A percentile compares a stretch with the other conserved stretches of the same genome.
Evolutionary conservation across 106 monocot species (phyloP).

Genomic region (Platanthera zijinensis): DNA sequence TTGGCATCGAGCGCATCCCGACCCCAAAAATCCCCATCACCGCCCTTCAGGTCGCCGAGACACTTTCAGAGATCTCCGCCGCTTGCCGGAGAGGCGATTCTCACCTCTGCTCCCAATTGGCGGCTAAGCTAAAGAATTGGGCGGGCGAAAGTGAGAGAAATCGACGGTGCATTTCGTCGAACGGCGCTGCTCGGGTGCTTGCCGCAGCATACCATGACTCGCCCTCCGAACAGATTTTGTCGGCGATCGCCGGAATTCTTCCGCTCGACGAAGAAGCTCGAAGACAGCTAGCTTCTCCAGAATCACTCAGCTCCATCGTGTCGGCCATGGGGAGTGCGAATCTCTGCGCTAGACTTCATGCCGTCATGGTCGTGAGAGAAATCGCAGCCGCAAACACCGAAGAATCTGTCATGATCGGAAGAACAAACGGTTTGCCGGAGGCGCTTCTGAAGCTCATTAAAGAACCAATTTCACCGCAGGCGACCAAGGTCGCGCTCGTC

Average conservation of each 20-base stretch:
- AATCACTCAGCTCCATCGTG: slow-evolving; percentile 22
- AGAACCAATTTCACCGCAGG: slow-evolving; percentile 31
- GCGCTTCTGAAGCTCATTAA: slow-evolving; percentile 24
- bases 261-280: slow-evolving; percentile 22
- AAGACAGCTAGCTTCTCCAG: slow-evolving; percentile 7
- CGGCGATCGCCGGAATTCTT: slow-evolving; percentile 25
- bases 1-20: slow-evolving; percentile 40
- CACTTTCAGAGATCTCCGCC: slow-evolving; percentile 21
- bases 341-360: slow-evolving; percentile 22
- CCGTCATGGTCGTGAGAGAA: slow-evolving; percentile 25
- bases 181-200: slow-evolving; percentile 16
- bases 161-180: slow-evolving; percentile 18
- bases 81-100: slow-evolving; percentile 6
- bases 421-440: slow-evolving; percentile 17
- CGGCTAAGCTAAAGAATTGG: slow-evolving; percentile 11
- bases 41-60: slow-evolving; percentile 12
- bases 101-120: slow-evolving; percentile 9
- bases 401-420: background rate
- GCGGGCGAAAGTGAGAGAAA: slow-evolving; percentile 33
- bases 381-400: slow-evolving; percentile 8
- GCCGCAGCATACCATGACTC: slow-evolving; percentile 11
- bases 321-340: slow-evolving; percentile 13
- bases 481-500: slow-evolving; percentile 32
- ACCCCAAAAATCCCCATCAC: slow-evolving; percentile 35
- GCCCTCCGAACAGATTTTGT: slow-evolving; percentile 24